phyloP scores from a whole-genome alignment of 1,139 yeast species.

The Lodderomyces metapsilosis region DNA sequence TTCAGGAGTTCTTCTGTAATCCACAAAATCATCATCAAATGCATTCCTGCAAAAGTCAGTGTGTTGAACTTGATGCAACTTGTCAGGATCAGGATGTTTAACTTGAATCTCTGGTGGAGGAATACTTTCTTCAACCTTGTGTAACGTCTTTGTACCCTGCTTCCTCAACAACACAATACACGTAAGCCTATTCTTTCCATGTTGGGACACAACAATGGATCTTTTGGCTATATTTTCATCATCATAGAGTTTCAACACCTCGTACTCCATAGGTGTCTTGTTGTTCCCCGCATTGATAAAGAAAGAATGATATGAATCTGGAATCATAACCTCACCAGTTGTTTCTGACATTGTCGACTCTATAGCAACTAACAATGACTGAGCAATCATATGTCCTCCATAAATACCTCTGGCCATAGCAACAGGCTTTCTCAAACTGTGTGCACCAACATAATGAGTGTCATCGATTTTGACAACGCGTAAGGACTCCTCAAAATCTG shows the following conservation, averaged over 20 bases:
- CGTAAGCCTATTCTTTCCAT: constrained; percentile 26
- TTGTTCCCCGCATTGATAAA: constrained; percentile 50
- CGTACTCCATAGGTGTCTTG: constrained; percentile 50
- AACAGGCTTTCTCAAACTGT: constrained; percentile 38
- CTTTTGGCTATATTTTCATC: constrained; percentile 25
- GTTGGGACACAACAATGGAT: constrained; percentile 30
- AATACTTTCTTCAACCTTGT: constrained; percentile 15
- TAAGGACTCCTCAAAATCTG: constrained; percentile 41
- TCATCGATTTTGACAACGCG: constrained; percentile 32
- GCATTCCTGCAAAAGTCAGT: constrained; percentile 43
- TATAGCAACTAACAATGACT: constrained; percentile 65
- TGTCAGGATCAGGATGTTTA: constrained; percentile 30
- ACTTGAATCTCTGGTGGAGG: constrained; percentile 21
- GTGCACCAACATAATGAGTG: constrained; percentile 33
- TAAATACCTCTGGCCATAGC: constrained; percentile 68
- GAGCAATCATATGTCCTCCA: constrained; percentile 79
- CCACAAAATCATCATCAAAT: constrained; percentile 36
- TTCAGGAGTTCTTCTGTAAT: constrained; percentile 33
- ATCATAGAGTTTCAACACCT: constrained; percentile 53
- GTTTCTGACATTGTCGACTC: constrained; percentile 27
- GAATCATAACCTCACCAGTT: constrained; percentile 24
- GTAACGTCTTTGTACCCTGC: constrained; percentile 15
- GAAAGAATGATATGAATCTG: constrained; percentile 41
- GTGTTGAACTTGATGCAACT: constrained; percentile 32
- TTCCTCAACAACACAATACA: constrained; percentile 31